phyloP scores from a whole-genome alignment of 2,329 filamentous ascomycete species.

The Neobulgaria alba region DNA sequence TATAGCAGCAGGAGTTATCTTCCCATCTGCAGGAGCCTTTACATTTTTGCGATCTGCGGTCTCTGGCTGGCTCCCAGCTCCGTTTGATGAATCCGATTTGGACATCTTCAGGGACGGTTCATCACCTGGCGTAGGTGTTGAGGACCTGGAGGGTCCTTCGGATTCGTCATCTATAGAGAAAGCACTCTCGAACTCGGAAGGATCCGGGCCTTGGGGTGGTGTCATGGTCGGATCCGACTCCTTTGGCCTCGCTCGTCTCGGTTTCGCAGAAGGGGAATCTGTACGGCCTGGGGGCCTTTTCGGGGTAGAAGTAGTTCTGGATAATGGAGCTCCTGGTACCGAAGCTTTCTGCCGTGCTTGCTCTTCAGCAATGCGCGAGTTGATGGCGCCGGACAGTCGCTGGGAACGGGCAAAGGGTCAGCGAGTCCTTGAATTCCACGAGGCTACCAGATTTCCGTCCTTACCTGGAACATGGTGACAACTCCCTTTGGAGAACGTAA shows the following conservation, averaged over 20 bases:
- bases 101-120: not conserved
- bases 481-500: too few species aligned
- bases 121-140: conserved; percentile 40
- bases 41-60: not conserved
- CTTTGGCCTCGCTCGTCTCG: conserved; percentile 21
- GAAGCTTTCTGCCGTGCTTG: conserved; percentile 56
- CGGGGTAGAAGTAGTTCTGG: conserved; percentile 35
- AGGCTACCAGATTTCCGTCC: conserved; percentile 11
- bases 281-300: conserved; percentile 19
- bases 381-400: conserved; percentile 78
- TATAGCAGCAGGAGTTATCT: not conserved
- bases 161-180: conserved; percentile 79
- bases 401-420: conserved; percentile 33
- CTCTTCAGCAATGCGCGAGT: conserved; percentile 83
- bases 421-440: conserved; percentile 3
- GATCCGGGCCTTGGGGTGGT: conserved; percentile 50
- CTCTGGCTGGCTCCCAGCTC: not conserved
- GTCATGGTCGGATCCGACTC: conserved; percentile 17
- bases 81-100: too few species aligned
- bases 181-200: conserved; percentile 77
- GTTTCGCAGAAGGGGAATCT: conserved; percentile 22
- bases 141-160: conserved; percentile 55
- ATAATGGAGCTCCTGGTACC: conserved; percentile 31
- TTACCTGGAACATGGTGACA: conserved; percentile 29
- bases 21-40: not conserved